Percentiles rank a stretch among this genome's conserved stretches.
phyloP scores from a whole-genome alignment of 2,329 filamentous ascomycete genomes.

The Acephala macrosclerotiorum region DNA sequence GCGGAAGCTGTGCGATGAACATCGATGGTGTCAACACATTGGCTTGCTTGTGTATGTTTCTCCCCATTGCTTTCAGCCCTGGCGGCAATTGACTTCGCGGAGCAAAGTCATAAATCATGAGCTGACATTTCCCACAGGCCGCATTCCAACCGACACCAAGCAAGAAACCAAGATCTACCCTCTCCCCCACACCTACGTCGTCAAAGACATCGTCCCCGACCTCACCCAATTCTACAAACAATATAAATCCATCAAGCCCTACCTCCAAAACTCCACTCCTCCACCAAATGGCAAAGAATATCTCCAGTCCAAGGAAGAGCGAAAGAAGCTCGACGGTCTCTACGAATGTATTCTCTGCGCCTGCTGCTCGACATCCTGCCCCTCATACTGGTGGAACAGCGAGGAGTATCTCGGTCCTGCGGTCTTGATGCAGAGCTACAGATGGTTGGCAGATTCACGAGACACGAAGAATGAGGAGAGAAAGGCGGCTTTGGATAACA shows the following conservation, averaged over 20 bases:
- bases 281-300: slow-evolving; percentile 88
- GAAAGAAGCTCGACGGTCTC: slow-evolving; percentile 91
- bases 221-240: slow-evolving; percentile 99
- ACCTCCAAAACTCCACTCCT: slow-evolving; percentile 89
- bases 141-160: slow-evolving; percentile 84
- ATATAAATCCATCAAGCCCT: slow-evolving; percentile 99
- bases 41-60: slow-evolving; percentile 88
- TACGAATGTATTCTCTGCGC: slow-evolving; percentile 99
- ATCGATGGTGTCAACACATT: slow-evolving; percentile 82
- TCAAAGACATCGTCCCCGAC: slow-evolving; percentile 98
- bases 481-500: slow-evolving; percentile 93
- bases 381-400: slow-evolving; percentile 99
- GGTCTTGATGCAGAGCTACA: slow-evolving; percentile 96
- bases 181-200: slow-evolving; percentile 96
- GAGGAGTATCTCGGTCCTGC: slow-evolving; percentile 98
- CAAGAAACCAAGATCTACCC: slow-evolving; percentile 95
- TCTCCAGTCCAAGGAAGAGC: slow-evolving; percentile 89
- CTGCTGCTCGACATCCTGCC: slow-evolving; percentile 98
- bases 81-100: not conserved
- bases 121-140: slow-evolving; percentile 66
- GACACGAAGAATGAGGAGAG: slow-evolving; percentile 90
- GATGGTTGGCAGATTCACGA: slow-evolving; percentile 94
- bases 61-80: not conserved
- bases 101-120: not conserved
- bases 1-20: slow-evolving; percentile 15